Percentiles rank a stretch among this genome's conserved stretches.
phyloP scores from a whole-genome alignment of 345 rosid species.

The Noccaea caerulescens region DNA sequence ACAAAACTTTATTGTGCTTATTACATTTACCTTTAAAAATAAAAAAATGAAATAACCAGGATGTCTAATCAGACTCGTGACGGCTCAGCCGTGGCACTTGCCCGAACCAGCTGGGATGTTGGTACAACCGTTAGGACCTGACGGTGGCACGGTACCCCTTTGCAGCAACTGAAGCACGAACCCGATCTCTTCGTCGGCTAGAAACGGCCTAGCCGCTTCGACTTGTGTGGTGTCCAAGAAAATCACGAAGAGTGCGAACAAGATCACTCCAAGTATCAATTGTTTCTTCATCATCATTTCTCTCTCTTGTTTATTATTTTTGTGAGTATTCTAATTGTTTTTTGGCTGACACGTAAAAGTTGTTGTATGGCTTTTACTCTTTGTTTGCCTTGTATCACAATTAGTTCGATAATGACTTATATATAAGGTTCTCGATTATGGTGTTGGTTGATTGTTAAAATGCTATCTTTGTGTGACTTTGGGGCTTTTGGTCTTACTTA shows the following conservation, averaged over 20 bases:
- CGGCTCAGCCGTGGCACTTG: constrained; percentile 18
- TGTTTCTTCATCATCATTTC: constrained; percentile 37
- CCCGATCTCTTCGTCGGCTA: constrained; percentile 24
- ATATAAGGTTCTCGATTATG: constrained; percentile 27
- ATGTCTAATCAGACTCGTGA: constrained; percentile 17
- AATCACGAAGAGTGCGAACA: constrained; percentile 29
- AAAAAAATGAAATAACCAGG: constrained; percentile 18
- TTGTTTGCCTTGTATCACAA: constrained; percentile 30
- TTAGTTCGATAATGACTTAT: constrained; percentile 27
- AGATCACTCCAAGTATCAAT: constrained; percentile 27
- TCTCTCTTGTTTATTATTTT: neutral
- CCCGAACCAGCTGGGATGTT: constrained; percentile 28
- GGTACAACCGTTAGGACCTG: constrained; percentile 40
- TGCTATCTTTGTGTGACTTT: constrained; percentile 31
- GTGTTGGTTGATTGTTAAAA: constrained; percentile 27
- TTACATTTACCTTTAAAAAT: neutral
- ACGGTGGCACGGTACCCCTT: constrained; percentile 1
- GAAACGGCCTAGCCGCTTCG: constrained; percentile 41
- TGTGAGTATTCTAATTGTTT: neutral
- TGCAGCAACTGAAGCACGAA: constrained; percentile 41
- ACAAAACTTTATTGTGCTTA: constrained; percentile 12
- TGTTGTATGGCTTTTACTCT: constrained; percentile 34
- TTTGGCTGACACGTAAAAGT: constrained; percentile 19
- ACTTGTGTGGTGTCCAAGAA: constrained; percentile 34
- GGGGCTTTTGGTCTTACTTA: constrained; percentile 31